Percentiles rank a stretch among this genome's conserved stretches.
Conservation (phyloP, 352 stramenopile species). For the Pythium aquatile region DNA sequence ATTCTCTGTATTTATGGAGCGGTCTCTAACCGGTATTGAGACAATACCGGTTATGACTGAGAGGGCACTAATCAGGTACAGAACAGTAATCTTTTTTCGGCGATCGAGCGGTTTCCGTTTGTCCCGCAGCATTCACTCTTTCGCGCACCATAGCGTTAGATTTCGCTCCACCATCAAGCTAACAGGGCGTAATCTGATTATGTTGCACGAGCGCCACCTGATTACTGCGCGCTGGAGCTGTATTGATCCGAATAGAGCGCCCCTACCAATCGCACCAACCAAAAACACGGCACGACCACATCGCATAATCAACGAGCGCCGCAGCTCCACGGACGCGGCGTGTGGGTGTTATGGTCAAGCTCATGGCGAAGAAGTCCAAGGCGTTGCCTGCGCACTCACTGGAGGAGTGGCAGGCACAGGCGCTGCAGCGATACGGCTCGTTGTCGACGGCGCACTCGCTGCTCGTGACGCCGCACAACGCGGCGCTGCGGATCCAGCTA, state of each 20-base stretch:
- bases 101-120: neutral
- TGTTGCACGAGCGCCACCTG: neutral
- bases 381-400: conserved; percentile 37
- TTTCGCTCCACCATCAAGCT: neutral
- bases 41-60: too few relatives aligned
- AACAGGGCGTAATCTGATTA: neutral
- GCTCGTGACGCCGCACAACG: conserved; percentile 41
- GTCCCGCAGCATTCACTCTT: neutral
- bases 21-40: too few relatives aligned
- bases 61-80: neutral
- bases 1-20: too few relatives aligned
- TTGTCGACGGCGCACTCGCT: conserved; percentile 19
- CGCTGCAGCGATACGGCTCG: conserved; percentile 29
- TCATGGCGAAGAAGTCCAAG: conserved; percentile 41
- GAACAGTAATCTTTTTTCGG: neutral
- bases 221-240: neutral
- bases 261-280: conserved; percentile 14
- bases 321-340: neutral
- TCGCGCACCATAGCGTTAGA: neutral
- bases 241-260: conserved; percentile 18
- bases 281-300: conserved; percentile 7
- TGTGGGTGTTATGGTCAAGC: conserved; percentile 32
- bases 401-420: conserved; percentile 41
- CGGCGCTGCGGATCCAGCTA: conserved; percentile 64
- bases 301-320: neutral